Evolutionary conservation across 306 rosid species (phyloP).

Genomic region (Gastrolobium villosum): DNA sequence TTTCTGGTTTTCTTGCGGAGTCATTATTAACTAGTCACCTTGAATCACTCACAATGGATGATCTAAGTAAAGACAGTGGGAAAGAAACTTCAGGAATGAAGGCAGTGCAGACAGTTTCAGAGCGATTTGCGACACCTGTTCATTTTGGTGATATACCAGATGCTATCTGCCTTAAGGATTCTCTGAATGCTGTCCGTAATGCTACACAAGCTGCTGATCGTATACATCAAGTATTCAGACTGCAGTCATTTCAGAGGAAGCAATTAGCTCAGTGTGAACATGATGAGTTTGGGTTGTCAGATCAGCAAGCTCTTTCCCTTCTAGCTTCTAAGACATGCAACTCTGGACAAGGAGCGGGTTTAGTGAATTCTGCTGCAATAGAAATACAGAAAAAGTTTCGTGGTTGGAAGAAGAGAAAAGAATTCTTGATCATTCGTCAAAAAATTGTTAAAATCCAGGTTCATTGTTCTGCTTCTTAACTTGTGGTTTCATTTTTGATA

Average conservation of each 20-base stretch:
- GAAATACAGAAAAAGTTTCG: constrained; percentile 92
- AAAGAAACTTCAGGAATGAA: constrained; percentile 54
- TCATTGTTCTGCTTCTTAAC: constrained; percentile 25
- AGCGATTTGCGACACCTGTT: constrained; percentile 68
- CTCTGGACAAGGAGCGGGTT: constrained; percentile 60
- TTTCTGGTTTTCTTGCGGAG: constrained; percentile 90
- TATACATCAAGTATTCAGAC: constrained; percentile 75
- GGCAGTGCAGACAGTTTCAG: constrained; percentile 69
- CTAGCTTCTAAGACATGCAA: constrained; percentile 62
- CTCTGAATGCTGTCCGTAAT: constrained; percentile 85
- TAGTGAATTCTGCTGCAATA: constrained; percentile 69
- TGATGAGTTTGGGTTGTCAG: constrained; percentile 64
- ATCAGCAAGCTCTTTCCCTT: constrained; percentile 67
- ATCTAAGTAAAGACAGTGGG: constrained; percentile 54
- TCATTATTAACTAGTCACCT: constrained; percentile 72
- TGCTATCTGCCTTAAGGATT: constrained; percentile 78
- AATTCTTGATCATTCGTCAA: constrained; percentile 80
- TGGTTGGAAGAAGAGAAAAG: constrained; percentile 93
- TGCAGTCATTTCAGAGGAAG: constrained; percentile 84
- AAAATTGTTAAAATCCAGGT: constrained; percentile 95
- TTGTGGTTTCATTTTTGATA: constrained; percentile 17
- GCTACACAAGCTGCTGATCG: constrained; percentile 91
- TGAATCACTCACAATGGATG: constrained; percentile 64
- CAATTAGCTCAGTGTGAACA: constrained; percentile 55
- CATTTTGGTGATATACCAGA: constrained; percentile 60